Conservation (phyloP, 768 basidiomycete genomes). For the Neoboletus brunneissimus region DNA sequence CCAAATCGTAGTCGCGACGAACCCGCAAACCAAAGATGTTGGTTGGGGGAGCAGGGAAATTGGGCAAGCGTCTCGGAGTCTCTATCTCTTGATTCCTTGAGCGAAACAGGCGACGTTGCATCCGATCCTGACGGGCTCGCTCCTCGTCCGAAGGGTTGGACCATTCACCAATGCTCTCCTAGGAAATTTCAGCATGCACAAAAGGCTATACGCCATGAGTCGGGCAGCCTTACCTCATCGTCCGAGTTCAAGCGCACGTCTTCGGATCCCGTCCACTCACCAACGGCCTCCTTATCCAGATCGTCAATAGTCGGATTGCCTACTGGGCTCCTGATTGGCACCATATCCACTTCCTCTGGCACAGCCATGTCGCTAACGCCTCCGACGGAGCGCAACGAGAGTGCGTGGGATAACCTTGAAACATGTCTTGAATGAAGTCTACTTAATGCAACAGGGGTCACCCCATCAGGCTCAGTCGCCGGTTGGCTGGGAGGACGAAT, state of each 20-base stretch:
- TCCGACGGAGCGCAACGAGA: slow-evolving; percentile 63
- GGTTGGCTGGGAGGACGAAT: slow-evolving; percentile 24
- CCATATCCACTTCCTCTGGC: slow-evolving; percentile 25
- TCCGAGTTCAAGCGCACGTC: slow-evolving; percentile 60
- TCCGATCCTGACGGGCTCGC: slow-evolving; percentile 64
- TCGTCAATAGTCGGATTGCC: slow-evolving; percentile 36
- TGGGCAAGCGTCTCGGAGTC: slow-evolving; percentile 68
- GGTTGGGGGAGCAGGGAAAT: slow-evolving; percentile 76
- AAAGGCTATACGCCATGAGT: not conserved
- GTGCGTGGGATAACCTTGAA: slow-evolving; percentile 62
- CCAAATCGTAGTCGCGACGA: slow-evolving; percentile 60
- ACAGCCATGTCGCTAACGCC: slow-evolving; percentile 41
- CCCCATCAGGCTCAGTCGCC: slow-evolving; percentile 37
- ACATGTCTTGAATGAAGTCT: slow-evolving; percentile 65
- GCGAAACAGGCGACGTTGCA: slow-evolving; percentile 60
- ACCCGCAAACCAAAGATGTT: slow-evolving; percentile 42
- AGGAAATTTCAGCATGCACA: slow-evolving; percentile 8
- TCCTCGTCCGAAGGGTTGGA: slow-evolving; percentile 92
- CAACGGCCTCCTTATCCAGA: slow-evolving; percentile 41
- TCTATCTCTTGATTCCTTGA: slow-evolving; percentile 47
- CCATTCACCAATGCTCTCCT: slow-evolving; percentile 82
- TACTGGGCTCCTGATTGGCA: slow-evolving; percentile 31
- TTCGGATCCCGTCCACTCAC: slow-evolving; percentile 84
- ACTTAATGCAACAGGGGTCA: slow-evolving; percentile 49
- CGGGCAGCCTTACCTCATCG: slow-evolving; percentile 54